Base-by-base conservation (phyloP, 2,329 filamentous ascomycete genomes). In the Aspergillus sp. region DNA sequence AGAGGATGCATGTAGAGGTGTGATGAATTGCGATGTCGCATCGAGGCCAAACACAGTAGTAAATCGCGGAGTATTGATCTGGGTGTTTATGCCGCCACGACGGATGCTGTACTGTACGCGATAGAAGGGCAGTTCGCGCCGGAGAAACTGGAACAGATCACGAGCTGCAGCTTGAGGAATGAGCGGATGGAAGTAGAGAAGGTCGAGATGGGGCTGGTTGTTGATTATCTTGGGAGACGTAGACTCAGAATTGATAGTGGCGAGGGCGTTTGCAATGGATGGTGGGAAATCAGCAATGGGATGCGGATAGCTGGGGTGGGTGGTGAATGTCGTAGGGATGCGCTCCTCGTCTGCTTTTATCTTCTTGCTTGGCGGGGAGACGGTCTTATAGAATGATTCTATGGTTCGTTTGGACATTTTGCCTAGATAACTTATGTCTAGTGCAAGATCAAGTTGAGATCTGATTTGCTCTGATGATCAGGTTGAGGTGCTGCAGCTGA, bases 181-280 rank as follows among this genome's bases (percentile, higher is more conserved):
- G 65, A 90, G 93, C 0, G 91, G 90, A 68, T 91, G 84, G 72
- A 89, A 93, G 76, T 91, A 91, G 8, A 93, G 76, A 0, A 94
- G 81, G 71, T 93, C 89, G 0, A 93, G 82, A 65, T 93, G 85
- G 0, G 86, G 84, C 69, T 90, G 87, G 69, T 92, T 82, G 67
- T 87, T 86, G 66, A 93, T 59, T 89, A 1, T 83, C 85, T 62
- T 85, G 80, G 22, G 81, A 77, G 1, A 83, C 82, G 28, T 74
- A 3, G 41, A 23, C 15, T 74, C 43, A 22, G 7, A 22, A 23
- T 19, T 47, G 47, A 74, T 58, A 13, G 71, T 69, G 8, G 65
- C 47, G 0, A 67, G 64, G 63, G 51, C 41, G 41, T 60, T 61
- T 48, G 63, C 34, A 49, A 87, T 76, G 7, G 76, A 61, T 0